These are phyloP conservation scores for Xerocomus minutiporus DNA, from an alignment of 1,284 basidiomycete genomes.

Conservation along the genomic window DNA sequence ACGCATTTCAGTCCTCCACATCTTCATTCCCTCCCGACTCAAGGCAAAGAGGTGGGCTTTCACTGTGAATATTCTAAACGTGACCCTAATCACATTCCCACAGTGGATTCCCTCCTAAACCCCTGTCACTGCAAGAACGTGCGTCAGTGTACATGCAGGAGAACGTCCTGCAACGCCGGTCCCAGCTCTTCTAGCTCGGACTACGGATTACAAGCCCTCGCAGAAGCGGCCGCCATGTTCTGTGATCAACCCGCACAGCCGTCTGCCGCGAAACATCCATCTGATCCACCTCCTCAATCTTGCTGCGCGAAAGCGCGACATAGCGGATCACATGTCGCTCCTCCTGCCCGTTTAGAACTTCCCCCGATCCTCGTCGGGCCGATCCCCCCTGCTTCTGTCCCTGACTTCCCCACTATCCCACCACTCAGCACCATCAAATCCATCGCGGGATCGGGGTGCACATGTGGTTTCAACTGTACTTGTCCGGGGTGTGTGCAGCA, in stretches of 20 bases:
- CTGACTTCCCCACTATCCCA: conserved; percentile 54
- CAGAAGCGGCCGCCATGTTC: conserved; percentile 47
- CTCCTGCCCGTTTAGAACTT: conserved; percentile 20
- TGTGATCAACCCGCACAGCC: conserved; percentile 12
- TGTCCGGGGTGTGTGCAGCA: conserved; percentile 73
- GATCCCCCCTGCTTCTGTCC: conserved; percentile 23
- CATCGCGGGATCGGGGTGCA: conserved; percentile 60
- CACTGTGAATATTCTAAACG: background rate
- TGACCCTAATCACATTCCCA: conserved; percentile 8
- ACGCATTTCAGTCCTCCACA: conserved; percentile 30
- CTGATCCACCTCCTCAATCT: conserved; percentile 3
- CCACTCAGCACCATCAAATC: conserved; percentile 52
- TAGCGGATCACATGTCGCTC: background rate
- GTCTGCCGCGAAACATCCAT: conserved; percentile 5
- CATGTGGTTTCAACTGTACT: conserved; percentile 63
- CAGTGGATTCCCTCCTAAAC: conserved; percentile 54
- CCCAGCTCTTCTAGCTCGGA: conserved; percentile 14
- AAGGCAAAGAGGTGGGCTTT: conserved; percentile 48
- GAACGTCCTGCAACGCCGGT: conserved; percentile 14
- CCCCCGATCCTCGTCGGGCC: conserved; percentile 26
- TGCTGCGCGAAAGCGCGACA: conserved; percentile 15
- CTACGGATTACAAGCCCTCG: conserved; percentile 44
- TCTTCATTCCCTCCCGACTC: conserved; percentile 34
- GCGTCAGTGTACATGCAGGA: conserved; percentile 52
- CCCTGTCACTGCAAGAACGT: conserved; percentile 58